Percentiles rank a stretch among this genome's conserved stretches.
phyloP scores from a whole-genome alignment of 1,139 yeast species.

The Yamadazyma epiphylla region DNA sequence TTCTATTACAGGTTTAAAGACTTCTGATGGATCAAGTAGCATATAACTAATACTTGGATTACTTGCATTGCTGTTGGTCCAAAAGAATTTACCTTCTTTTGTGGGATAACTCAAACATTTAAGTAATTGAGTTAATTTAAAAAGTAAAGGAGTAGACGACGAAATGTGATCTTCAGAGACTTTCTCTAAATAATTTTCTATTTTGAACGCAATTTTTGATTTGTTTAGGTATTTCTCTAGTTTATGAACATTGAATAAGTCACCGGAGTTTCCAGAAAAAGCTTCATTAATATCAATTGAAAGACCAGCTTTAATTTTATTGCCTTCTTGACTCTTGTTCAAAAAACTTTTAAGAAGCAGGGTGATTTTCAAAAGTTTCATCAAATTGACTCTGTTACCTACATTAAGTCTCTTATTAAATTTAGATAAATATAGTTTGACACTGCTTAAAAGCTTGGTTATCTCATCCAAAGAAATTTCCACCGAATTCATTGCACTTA shows the following conservation, averaged over 20 bases:
- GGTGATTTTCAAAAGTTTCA: conserved; percentile 60
- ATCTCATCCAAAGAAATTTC: conserved; percentile 52
- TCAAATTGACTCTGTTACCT: conserved; percentile 68
- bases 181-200: conserved; percentile 65
- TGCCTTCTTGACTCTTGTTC: conserved; percentile 14
- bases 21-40: conserved; percentile 74
- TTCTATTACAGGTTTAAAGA: conserved; percentile 63
- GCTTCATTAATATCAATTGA: conserved; percentile 51
- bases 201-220: conserved; percentile 80
- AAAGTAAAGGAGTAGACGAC: conserved; percentile 54
- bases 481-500: conserved; percentile 66
- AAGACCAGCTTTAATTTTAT: conserved; percentile 43
- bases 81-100: conserved; percentile 76
- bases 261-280: conserved; percentile 60
- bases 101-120: conserved; percentile 70
- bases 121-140: conserved; percentile 64
- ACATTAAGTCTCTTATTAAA: conserved; percentile 64
- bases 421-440: conserved; percentile 54
- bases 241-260: conserved; percentile 65
- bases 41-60: conserved; percentile 55
- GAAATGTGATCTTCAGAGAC: conserved; percentile 9
- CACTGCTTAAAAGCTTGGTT: conserved; percentile 34
- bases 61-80: conserved; percentile 36
- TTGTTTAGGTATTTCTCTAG: conserved; percentile 59
- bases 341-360: conserved; percentile 49